phyloP scores from a whole-genome alignment of 2,329 filamentous ascomycete species.

The Ciborinia camelliae region DNA sequence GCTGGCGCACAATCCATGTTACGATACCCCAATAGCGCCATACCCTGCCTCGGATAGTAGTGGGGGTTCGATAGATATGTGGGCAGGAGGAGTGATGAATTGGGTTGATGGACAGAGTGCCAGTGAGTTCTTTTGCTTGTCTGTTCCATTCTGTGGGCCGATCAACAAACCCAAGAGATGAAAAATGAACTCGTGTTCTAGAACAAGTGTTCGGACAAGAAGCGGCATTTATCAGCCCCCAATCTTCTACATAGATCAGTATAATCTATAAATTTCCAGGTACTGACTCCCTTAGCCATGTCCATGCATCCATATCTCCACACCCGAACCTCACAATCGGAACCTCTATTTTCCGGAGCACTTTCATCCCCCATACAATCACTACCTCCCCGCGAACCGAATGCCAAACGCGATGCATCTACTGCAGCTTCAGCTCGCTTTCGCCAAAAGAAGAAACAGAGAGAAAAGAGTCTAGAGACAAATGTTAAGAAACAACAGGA shows the following conservation, averaged over 20 bases:
- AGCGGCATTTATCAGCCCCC: not conserved
- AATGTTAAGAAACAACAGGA: conserved; percentile 77
- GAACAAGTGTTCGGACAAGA: not conserved
- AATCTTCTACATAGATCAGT: not conserved
- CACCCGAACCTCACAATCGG: not conserved
- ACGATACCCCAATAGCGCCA: conserved; percentile 9
- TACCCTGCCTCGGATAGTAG: conserved; percentile 19
- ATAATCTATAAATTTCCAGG: not conserved
- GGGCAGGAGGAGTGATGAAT: conserved; percentile 14
- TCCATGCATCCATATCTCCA: conserved; percentile 14
- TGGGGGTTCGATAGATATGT: conserved; percentile 6
- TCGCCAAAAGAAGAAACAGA: conserved; percentile 92
- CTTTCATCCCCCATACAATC: conserved; percentile 12
- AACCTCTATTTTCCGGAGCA: not conserved
- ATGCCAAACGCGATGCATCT: conserved; percentile 71
- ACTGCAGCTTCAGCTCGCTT: conserved; percentile 85
- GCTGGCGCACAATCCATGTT: not conserved
- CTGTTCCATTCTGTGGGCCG: not conserved
- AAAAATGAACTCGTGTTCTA: not conserved
- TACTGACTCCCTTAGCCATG: conserved; percentile 8
- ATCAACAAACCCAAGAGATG: not conserved
- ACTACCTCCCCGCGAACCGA: conserved; percentile 17
- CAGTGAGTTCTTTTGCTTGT: not conserved
- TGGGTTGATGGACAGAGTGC: conserved; percentile 13
- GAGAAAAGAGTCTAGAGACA: conserved; percentile 77